Percentiles rank a stretch among this genome's conserved stretches.
Evolutionary conservation across 108 stramenopile genomes (phyloP).

Genomic region (Nitzschia inconspicua): DNA sequence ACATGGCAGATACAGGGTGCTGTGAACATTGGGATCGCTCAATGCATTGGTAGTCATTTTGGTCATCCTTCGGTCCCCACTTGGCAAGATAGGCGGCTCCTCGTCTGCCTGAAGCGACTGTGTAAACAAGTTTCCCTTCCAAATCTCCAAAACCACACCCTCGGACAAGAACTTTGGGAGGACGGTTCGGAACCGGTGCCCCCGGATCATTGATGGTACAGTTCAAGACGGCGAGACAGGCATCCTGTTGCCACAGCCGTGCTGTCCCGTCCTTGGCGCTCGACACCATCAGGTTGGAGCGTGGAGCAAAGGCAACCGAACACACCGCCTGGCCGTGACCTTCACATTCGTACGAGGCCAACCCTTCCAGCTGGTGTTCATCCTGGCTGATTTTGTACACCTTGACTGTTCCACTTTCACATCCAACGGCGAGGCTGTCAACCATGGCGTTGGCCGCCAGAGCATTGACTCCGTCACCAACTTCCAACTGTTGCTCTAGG

Average conservation of each 20-base stretch:
- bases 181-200: slow-evolving; percentile 55
- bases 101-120: slow-evolving; percentile 64
- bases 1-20: slow-evolving; percentile 72
- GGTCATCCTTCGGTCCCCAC: slow-evolving; percentile 30
- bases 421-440: slow-evolving; percentile 58
- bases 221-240: slow-evolving; percentile 26
- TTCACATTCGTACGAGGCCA: slow-evolving; percentile 25
- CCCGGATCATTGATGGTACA: slow-evolving; percentile 49
- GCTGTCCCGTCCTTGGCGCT: slow-evolving; percentile 86
- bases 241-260: slow-evolving; percentile 49
- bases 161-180: slow-evolving; percentile 62
- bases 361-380: slow-evolving; percentile 21
- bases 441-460: slow-evolving; percentile 39
- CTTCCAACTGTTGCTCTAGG: slow-evolving; percentile 15
- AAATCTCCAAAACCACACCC: slow-evolving; percentile 85
- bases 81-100: slow-evolving; percentile 65
- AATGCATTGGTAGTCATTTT: slow-evolving; percentile 21
- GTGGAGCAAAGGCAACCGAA: slow-evolving; percentile 51
- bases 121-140: slow-evolving; percentile 63
- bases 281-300: slow-evolving; percentile 32
- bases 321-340: slow-evolving; percentile 78
- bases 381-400: slow-evolving; percentile 42
- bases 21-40: slow-evolving; percentile 55
- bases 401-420: slow-evolving; percentile 69
- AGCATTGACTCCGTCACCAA: slow-evolving; percentile 39